Percentiles rank a stretch among this genome's conserved stretches.
These are phyloP conservation scores for Pseudogymnoascus sp. DNA, from an alignment of 2,329 filamentous ascomycete genomes.

Conservation along the genomic window DNA sequence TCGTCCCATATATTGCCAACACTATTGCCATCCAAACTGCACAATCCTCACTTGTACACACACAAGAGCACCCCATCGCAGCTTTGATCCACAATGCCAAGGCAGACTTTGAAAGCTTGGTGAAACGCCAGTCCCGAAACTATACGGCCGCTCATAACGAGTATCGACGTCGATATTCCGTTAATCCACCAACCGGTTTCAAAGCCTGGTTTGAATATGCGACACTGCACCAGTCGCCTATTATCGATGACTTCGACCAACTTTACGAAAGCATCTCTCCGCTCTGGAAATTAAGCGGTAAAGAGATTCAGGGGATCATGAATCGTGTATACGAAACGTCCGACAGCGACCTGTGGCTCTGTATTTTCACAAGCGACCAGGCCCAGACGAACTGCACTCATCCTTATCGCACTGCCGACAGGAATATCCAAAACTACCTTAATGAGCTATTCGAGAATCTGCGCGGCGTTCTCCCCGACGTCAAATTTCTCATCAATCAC, in stretches of 20 bases:
- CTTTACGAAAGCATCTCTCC: slow-evolving; percentile 36
- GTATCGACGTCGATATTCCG: slow-evolving; percentile 37
- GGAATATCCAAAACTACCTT: slow-evolving; percentile 29
- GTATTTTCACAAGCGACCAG: not conserved
- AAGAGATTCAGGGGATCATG: slow-evolving; percentile 18
- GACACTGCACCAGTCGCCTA: slow-evolving; percentile 30
- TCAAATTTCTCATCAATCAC: slow-evolving; percentile 40
- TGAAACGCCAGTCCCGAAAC: slow-evolving; percentile 61
- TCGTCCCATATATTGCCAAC: slow-evolving; percentile 16
- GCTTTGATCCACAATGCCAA: slow-evolving; percentile 56
- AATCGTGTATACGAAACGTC: slow-evolving; percentile 5
- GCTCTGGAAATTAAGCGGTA: slow-evolving; percentile 34
- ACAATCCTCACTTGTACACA: not conserved
- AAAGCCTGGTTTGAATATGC: slow-evolving; percentile 40
- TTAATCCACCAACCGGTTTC: slow-evolving; percentile 41
- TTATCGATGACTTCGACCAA: slow-evolving; percentile 45
- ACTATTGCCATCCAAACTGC: not conserved
- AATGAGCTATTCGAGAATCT: slow-evolving; percentile 26
- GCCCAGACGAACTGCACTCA: slow-evolving; percentile 31
- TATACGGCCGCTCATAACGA: slow-evolving; percentile 65
- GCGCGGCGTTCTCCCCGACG: slow-evolving; percentile 27
- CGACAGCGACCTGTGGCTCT: not conserved
- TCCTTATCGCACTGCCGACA: slow-evolving; percentile 28
- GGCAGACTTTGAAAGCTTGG: slow-evolving; percentile 46
- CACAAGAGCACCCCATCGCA: slow-evolving; percentile 52